Evolutionary conservation across 495 filamentous ascomycete genomes (phyloP).

Genomic region (Penicillium angulare): DNA sequence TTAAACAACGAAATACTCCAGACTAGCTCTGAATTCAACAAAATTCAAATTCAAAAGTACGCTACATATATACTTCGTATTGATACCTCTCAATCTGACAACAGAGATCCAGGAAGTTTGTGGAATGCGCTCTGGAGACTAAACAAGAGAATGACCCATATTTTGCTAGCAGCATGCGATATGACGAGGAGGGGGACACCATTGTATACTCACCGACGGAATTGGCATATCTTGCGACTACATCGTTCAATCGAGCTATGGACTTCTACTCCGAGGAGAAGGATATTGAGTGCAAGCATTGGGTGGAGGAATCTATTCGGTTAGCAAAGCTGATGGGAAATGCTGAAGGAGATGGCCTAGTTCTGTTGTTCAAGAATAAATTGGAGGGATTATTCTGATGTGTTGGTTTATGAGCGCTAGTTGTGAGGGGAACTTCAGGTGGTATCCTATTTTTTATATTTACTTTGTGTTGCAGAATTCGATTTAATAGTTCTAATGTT

Average conservation of each 20-base stretch:
- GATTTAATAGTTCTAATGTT: too few species aligned
- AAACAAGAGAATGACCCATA: too few species aligned
- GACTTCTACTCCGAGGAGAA: constrained; percentile 63
- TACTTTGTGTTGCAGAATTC: too few species aligned
- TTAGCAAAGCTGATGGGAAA: constrained; percentile 57
- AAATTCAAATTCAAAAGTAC: background rate
- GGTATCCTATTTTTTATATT: too few species aligned
- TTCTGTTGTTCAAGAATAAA: constrained; percentile 52
- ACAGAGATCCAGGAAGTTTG: background rate
- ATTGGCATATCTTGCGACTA: constrained; percentile 73
- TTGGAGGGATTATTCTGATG: constrained; percentile 49
- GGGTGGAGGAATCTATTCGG: constrained; percentile 65
- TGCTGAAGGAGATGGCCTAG: constrained; percentile 36
- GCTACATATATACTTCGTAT: background rate
- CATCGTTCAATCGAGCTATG: constrained; percentile 72
- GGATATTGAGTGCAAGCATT: constrained; percentile 56
- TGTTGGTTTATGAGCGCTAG: too few species aligned
- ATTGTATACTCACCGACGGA: constrained; percentile 63
- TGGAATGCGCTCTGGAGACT: background rate
- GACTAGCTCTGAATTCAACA: background rate
- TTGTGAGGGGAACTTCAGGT: too few species aligned
- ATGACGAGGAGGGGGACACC: too few species aligned
- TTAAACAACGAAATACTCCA: too few species aligned
- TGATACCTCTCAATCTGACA: background rate
- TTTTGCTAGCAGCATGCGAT: too few species aligned